Percentiles rank a stretch among this genome's conserved stretches.
phyloP scores from a whole-genome alignment of 2,329 filamentous ascomycete species.

The Aureobasidium mangrovei region DNA sequence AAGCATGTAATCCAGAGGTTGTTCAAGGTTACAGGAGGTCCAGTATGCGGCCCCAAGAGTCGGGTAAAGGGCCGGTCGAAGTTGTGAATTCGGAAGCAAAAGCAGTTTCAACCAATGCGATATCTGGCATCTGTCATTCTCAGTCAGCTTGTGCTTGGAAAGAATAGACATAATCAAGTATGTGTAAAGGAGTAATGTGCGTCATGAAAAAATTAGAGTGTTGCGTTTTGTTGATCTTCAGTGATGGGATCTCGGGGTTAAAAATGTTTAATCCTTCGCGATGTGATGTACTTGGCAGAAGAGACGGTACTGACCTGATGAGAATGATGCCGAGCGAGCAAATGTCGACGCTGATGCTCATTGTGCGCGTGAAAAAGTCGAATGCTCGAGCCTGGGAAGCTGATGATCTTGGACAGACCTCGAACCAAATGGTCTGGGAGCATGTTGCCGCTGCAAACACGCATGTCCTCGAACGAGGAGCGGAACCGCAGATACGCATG shows the following conservation, averaged over 20 bases:
- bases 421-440: background rate
- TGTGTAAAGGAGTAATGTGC: background rate
- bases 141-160: background rate
- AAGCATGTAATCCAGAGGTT: no score
- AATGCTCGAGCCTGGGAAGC: background rate
- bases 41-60: no score
- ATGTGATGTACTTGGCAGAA: background rate
- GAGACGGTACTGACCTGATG: background rate
- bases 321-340: background rate
- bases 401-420: background rate
- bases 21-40: no score
- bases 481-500: no score
- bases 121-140: background rate
- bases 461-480: no score
- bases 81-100: no score
- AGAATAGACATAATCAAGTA: background rate
- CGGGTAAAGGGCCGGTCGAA: no score
- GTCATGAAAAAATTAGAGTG: slow-evolving; percentile 14
- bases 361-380: background rate
- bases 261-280: slow-evolving; percentile 12
- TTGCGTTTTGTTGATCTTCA: slow-evolving; percentile 13
- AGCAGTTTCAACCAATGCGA: no score
- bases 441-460: no score
- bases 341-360: no score
- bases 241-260: slow-evolving; percentile 11